Conservation (phyloP, 192 early-diverging fungal genomes). For the Mortierella claussenii region DNA sequence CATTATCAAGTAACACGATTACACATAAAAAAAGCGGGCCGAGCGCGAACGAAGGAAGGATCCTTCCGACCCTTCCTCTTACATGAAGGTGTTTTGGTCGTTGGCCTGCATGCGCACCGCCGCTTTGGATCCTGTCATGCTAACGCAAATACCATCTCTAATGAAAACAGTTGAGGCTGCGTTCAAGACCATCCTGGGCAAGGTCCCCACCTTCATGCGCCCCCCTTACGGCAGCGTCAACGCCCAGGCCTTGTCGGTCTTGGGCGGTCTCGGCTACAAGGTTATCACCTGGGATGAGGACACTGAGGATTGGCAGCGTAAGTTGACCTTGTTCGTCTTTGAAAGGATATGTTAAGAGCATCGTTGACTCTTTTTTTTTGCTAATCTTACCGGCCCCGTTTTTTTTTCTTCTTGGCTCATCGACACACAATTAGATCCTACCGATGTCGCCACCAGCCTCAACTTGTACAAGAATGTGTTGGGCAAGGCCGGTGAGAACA, state of each 20-base stretch:
- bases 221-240: constrained; percentile 63
- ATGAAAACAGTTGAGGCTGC: constrained; percentile 49
- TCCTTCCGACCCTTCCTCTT: no score
- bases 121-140: no score
- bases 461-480: constrained; percentile 16
- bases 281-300: constrained; percentile 55
- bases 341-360: not conserved
- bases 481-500: constrained; percentile 1
- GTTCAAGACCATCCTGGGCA: constrained; percentile 57
- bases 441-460: constrained; percentile 18
- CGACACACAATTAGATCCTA: constrained; percentile 16
- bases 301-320: constrained; percentile 52
- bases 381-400: no score
- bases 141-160: no score
- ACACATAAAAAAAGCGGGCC: no score
- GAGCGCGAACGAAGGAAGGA: no score
- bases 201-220: constrained; percentile 62
- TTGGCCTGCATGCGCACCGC: no score
- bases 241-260: constrained; percentile 15
- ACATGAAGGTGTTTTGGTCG: no score
- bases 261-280: constrained; percentile 56
- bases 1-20: no score
- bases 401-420: not conserved
- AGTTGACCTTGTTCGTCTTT: not conserved
- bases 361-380: not conserved